Base-by-base conservation (phyloP, 2,329 filamentous ascomycete species). In the Verticillium longisporum region DNA sequence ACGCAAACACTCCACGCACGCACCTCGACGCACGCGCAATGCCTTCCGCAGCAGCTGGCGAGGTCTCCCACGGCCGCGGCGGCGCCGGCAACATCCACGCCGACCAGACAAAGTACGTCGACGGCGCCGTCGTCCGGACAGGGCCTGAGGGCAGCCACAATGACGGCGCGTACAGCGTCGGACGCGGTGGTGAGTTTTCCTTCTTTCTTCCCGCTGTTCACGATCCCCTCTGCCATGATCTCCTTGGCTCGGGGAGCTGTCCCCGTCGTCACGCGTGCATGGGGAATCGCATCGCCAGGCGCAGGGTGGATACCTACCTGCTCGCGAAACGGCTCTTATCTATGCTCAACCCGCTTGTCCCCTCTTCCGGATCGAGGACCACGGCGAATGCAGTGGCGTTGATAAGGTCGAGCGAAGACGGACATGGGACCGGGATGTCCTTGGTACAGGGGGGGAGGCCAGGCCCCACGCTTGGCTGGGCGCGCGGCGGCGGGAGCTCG, bases 31-130 rank as follows among this genome's bases (percentile, higher is more conserved):
- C 62, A 26, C 7, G 34, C 34, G 13, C 7, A 36, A 78, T 77
- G 73, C 60, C 71, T 36, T 67, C 67, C 14, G 34, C 34, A 36
- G 34, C 34, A 36, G 34, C 34, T 10, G 66, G 74, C 59, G 82
- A 85, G 70, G 80, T 85, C 59, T 86, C 83, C 15, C 83, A 86
- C 74, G 84, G 84, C 66, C 82, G 84, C 64, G 84, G 84, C 62
- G 84, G 84, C 67, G 83, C 82, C 21, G 85, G 85, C 68, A 88
- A 88, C 73, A 85, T 88, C 72, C 79, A 77, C 64, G 71, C 74
- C 37, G 85, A 88, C 69, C 71, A 80, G 63, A 87, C 83, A 41
- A 68, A 79, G 66, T 88, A 88, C 69, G 79, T 80, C 64, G 86
- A 88, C 65, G 86, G 85, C 67, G 83, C 84, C 65, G 83, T 88